Percentiles rank a stretch among this genome's conserved stretches.
phyloP scores from a whole-genome alignment of 805 yeast species.

The Saturnispora saitoi region DNA sequence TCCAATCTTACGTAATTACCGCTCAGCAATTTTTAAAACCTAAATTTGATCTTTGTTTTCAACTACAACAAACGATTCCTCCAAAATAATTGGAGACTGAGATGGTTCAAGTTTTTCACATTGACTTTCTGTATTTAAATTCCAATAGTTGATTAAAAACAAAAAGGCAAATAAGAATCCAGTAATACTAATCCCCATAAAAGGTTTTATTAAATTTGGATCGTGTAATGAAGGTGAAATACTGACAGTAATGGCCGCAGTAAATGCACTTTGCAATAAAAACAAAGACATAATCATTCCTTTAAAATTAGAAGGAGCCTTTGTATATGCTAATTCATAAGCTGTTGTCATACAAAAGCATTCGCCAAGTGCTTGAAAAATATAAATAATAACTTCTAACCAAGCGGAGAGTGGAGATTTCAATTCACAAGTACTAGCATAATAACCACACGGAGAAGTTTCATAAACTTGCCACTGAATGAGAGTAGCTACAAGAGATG shows the following conservation, averaged over 20 bases:
- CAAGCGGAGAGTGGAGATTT: conserved; percentile 29
- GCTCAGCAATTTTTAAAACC: background rate
- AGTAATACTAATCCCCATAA: conserved; percentile 33
- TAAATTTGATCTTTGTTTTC: too few species aligned
- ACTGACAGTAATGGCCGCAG: conserved; percentile 41
- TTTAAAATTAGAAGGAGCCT: conserved; percentile 44
- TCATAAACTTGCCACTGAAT: conserved; percentile 40
- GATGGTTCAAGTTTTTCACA: conserved; percentile 18
- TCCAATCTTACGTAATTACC: too few species aligned
- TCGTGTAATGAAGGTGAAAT: conserved; percentile 33
- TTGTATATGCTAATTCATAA: conserved; percentile 45
- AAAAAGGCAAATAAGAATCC: conserved; percentile 28
- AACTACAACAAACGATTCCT: too few species aligned
- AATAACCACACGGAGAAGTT: conserved; percentile 44
- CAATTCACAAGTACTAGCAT: conserved; percentile 31
- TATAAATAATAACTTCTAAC: conserved; percentile 26
- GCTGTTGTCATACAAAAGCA: conserved; percentile 44
- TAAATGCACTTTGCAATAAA: conserved; percentile 20
- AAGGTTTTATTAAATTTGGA: conserved; percentile 37
- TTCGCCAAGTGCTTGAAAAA: conserved; percentile 43
- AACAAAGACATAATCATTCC: conserved; percentile 43
- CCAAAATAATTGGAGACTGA: too few species aligned
- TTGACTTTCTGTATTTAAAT: conserved; percentile 24
- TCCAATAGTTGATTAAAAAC: conserved; percentile 26
- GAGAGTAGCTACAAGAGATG: conserved; percentile 44